Evolutionary conservation across 768 basidiomycete genomes (phyloP), one percentile per base, ranked within the genome.

Genomic region (Austroboletus eburneus): DNA sequence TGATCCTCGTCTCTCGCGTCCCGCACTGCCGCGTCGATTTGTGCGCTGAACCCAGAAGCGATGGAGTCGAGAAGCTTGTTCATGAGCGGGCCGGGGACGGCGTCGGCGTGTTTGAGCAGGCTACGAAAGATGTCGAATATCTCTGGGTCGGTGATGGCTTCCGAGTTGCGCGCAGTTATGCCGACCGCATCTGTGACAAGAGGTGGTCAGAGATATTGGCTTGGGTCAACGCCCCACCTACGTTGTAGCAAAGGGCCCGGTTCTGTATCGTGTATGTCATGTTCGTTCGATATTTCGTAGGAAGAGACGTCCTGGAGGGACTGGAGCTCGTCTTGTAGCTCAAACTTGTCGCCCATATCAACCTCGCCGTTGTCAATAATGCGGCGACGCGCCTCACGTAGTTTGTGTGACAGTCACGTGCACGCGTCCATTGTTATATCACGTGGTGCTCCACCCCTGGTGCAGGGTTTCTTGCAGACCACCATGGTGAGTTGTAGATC

Each of bases 51-150:
- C 0, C 82, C 87, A 0, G 91, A 94, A 1, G 80, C 70, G 46
- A 96, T 75, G 3, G 89, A 85, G 67, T 98, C 95, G 38, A 97
- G 76, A 0, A 95, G 72, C 63, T 96, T 95, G 70, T 70, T 83
- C 79, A 95, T 85, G 39, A 83, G 70, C 0, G 74, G 56, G 20
- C 80, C 81, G 4, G 79, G 76, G 7, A 92, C 77, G 3, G 70
- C 63, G 36, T 80, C 76, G 1, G 84, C 74, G 52, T 83, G 70
- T 69, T 94, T 96, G 57, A 98, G 73, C 10, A 96, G 71, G 50
- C 81, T 85, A 39, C 90, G 76, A 58, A 89, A 87, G 13, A 85
- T 79, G 55, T 94, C 92, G 50, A 95, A 91, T 22, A 86, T 77
- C 14, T 81, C 73, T 3, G 70, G 68, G 22, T 89, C 78, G 0